Conservation (phyloP, 75 land plant species). For the Cupressus sempervirens region DNA sequence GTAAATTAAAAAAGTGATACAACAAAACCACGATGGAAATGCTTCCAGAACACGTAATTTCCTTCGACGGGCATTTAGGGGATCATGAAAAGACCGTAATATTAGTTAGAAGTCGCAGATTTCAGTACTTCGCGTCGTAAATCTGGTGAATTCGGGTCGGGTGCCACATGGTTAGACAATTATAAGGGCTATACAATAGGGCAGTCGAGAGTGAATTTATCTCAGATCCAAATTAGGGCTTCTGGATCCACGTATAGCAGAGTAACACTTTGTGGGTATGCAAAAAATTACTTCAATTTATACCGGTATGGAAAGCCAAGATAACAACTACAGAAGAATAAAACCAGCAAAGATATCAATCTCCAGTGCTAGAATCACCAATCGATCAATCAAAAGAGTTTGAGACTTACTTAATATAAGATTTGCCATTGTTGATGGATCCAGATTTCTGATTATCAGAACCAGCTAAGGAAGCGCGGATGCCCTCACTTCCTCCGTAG, state of each 20-base stretch:
- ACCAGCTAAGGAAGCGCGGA: conserved; percentile 38
- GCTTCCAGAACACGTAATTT: neutral
- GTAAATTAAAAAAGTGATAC: neutral
- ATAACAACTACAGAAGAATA: neutral
- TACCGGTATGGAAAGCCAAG: neutral
- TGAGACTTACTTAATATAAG: conserved; percentile 27
- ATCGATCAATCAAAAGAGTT: neutral
- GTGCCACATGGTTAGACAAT: neutral
- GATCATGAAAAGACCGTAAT: neutral
- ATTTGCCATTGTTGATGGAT: conserved; percentile 30
- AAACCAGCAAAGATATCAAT: neutral
- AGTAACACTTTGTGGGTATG: neutral
- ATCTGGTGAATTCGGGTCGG: neutral
- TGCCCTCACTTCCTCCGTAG: conserved; percentile 88
- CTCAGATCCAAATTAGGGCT: neutral
- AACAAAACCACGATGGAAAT: neutral
- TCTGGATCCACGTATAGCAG: neutral
- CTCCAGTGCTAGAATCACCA: neutral
- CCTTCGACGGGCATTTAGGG: neutral
- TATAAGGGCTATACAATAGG: neutral
- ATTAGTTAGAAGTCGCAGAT: neutral
- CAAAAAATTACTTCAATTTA: neutral
- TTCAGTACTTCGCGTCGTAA: neutral
- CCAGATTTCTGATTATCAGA: conserved; percentile 5
- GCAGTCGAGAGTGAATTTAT: neutral